Evolutionary conservation across 2,329 filamentous ascomycete genomes (phyloP), one percentile per base, ranked within the genome.

Genomic region (Geosmithia putterillii): DNA sequence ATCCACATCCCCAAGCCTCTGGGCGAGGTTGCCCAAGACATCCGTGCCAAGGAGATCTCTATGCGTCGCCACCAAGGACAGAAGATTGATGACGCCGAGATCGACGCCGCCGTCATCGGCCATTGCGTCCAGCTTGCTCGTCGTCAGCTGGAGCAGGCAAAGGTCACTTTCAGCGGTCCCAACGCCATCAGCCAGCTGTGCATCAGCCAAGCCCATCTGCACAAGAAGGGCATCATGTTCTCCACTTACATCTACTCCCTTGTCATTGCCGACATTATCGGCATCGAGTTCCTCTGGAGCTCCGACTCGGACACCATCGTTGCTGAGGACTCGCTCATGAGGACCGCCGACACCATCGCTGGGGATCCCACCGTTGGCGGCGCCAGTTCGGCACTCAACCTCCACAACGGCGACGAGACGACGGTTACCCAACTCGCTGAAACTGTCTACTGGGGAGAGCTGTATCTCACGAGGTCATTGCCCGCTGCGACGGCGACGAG

Each of bases 171-270:
- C 28, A 23, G 32, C n/a, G 49, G 49, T 3, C 34, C 37, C 9
- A 25, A 48, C 20, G 47, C 40, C 19, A 38, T 50, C n/a, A 47
- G 47, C 8, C 45, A 52, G 20, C 37, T 54, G 6, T 54, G 52
- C 43, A 44, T 54, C 28, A 46, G 48, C 14, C 52, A 54, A 38
- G 47, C 47, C 9, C 52, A 54, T 40, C 47, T 54, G 47, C 50
- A 54, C 42, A 54, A 54, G 37, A 54, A 54, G 41, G 52, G 49
- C 41, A 51, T 54, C 46, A 54, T 54, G 52, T 54, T 54, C 22
- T 52, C 52, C 19, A 50, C 50, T 1, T 54, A 48, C 25, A 41
- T 54, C 44, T 54, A 53, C 42, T 46, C 52, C 1, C 41, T 54
- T 7, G 51, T 54, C 18, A 51, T 54, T 17, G 49, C 52, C 9